phyloP scores from a whole-genome alignment of 805 yeast species.

The Starmerella tilneyi region DNA sequence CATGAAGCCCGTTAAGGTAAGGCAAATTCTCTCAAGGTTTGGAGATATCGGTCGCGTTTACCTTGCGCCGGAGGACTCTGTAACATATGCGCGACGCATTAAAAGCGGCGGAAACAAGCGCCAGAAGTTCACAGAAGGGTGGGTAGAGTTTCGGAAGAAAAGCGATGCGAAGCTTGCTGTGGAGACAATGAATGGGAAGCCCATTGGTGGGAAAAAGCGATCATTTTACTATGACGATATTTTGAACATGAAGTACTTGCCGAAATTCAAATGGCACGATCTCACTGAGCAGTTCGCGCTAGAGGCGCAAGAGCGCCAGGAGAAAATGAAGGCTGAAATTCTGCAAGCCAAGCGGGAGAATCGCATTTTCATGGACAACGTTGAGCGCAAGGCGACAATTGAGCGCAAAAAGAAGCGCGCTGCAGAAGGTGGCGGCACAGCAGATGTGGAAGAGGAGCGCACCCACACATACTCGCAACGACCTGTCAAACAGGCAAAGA shows the following conservation, averaged over 20 bases:
- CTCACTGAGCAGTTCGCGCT: conserved; percentile 84
- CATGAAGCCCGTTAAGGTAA: conserved; percentile 87
- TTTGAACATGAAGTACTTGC: conserved; percentile 76
- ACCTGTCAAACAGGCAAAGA: conserved; percentile 33
- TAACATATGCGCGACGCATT: conserved; percentile 53
- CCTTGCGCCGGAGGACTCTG: conserved; percentile 72
- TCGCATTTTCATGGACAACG: conserved; percentile 70
- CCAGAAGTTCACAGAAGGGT: conserved; percentile 80
- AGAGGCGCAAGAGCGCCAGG: conserved; percentile 80
- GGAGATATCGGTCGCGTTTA: conserved; percentile 83
- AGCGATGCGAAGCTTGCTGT: conserved; percentile 84
- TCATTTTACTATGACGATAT: conserved; percentile 89
- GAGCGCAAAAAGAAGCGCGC: conserved; percentile 35
- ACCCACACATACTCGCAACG: conserved; percentile 63
- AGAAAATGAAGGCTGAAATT: conserved; percentile 77
- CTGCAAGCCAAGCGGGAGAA: conserved; percentile 81
- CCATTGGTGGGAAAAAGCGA: conserved; percentile 84
- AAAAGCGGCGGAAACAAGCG: conserved; percentile 89
- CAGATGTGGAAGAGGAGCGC: conserved; percentile 25
- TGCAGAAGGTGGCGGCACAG: conserved; percentile 24
- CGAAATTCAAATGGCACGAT: conserved; percentile 91
- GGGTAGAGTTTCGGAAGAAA: conserved; percentile 85
- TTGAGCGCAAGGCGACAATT: conserved; percentile 68
- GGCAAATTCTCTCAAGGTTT: conserved; percentile 69
- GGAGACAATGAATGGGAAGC: conserved; percentile 74